Conservation (phyloP, 129 eudicot species). For the sunflower (Helianthus annuus) region DNA sequence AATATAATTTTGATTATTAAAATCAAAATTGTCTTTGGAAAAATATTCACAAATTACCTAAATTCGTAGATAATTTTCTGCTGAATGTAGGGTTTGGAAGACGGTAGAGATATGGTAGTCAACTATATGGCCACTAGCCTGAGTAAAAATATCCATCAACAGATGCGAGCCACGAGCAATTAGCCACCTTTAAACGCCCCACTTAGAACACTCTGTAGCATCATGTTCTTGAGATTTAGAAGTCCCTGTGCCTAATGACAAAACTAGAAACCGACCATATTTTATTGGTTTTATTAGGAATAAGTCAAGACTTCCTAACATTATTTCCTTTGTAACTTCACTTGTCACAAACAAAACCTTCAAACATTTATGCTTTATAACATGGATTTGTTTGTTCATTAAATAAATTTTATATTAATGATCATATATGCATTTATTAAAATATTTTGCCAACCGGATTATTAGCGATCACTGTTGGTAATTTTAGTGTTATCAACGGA, state of each 20-base stretch:
- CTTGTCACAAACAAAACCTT: conserved; percentile 47
- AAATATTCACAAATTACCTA: conserved; percentile 30
- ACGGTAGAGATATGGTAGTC: conserved; percentile 36
- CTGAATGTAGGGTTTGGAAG: conserved; percentile 42
- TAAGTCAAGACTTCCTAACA: conserved; percentile 23
- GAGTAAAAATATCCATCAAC: conserved; percentile 32
- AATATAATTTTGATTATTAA: no score
- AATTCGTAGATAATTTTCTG: conserved; percentile 44
- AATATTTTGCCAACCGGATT: conserved; percentile 34
- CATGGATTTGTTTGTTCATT: no score
- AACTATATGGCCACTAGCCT: conserved; percentile 49
- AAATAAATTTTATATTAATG: no score
- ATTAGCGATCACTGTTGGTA: conserved; percentile 35
- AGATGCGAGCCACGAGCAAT: conserved; percentile 37
- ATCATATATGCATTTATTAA: no score
- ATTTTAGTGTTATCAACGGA: no score
- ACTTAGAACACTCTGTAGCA: conserved; percentile 35
- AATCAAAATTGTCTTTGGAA: no score
- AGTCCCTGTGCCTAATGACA: conserved; percentile 55
- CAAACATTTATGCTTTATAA: no score
- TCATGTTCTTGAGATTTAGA: conserved; percentile 33
- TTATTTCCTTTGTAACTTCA: conserved; percentile 44
- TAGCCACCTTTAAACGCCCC: conserved; percentile 61
- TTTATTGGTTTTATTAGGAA: conserved; percentile 29
- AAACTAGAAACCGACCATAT: conserved; percentile 36